Conservation (phyloP, 441 rosid genomes). For the Croton setiger region DNA sequence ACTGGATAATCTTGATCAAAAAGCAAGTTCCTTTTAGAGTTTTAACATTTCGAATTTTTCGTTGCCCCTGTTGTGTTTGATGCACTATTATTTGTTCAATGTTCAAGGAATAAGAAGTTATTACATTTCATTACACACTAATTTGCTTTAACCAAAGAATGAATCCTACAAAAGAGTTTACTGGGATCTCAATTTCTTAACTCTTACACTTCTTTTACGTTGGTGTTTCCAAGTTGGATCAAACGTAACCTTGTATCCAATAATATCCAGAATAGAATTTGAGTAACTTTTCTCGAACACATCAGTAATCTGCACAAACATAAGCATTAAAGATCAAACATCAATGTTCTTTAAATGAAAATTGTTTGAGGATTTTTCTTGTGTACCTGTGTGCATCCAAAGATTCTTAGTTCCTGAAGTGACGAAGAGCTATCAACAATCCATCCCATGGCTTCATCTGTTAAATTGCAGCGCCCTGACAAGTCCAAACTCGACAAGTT, state of each 20-base stretch:
- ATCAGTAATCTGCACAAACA: slow-evolving; percentile 33
- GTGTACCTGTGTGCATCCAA: slow-evolving; percentile 47
- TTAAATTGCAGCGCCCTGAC: slow-evolving; percentile 51
- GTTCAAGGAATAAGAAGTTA: no score
- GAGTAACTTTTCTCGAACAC: slow-evolving; percentile 34
- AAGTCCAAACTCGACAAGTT: slow-evolving; percentile 39
- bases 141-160: no score
- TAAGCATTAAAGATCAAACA: neutral
- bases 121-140: no score
- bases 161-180: no score
- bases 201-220: no score
- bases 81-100: neutral
- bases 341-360: neutral
- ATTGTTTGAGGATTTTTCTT: neutral
- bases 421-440: slow-evolving; percentile 38
- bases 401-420: slow-evolving; percentile 39
- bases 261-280: slow-evolving; percentile 31
- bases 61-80: neutral
- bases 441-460: slow-evolving; percentile 36
- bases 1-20: slow-evolving; percentile 18
- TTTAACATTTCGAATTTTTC: neutral
- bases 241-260: slow-evolving; percentile 39
- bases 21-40: neutral
- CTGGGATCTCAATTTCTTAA: no score
- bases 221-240: no score